phyloP scores from a whole-genome alignment of 2,329 filamentous ascomycete species.

The Fonsecaea multimorphosa region DNA sequence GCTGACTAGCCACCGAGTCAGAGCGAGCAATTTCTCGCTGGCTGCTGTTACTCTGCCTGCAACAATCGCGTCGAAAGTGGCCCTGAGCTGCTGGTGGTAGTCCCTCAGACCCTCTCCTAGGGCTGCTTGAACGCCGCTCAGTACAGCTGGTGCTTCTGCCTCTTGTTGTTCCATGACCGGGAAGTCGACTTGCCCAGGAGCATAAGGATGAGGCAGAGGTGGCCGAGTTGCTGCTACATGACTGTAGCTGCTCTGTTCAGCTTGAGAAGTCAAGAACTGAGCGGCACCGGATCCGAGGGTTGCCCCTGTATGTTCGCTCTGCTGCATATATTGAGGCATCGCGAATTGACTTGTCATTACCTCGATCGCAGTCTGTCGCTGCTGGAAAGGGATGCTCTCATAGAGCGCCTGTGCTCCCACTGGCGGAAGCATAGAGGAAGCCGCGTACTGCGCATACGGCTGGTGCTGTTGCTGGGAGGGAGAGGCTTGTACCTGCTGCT shows the following conservation, averaged over 20 bases:
- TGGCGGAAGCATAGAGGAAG: conserved; percentile 71
- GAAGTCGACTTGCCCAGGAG: conserved; percentile 59
- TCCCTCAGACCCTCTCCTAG: conserved; percentile 72
- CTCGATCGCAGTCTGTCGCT: conserved; percentile 75
- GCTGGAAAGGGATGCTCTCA: conserved; percentile 75
- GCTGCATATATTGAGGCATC: conserved; percentile 75
- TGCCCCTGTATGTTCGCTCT: conserved; percentile 68
- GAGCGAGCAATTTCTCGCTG: conserved; percentile 62
- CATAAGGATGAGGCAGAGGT: conserved; percentile 58
- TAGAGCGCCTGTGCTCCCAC: conserved; percentile 68
- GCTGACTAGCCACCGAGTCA: conserved; percentile 70
- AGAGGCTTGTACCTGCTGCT: conserved; percentile 41
- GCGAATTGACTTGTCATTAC: conserved; percentile 73
- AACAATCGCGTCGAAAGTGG: conserved; percentile 74
- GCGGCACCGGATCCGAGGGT: conserved; percentile 63
- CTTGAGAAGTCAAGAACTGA: conserved; percentile 70
- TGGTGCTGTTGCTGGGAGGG: conserved; percentile 62
- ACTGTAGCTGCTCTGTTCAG: conserved; percentile 64
- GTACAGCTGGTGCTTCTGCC: conserved; percentile 39
- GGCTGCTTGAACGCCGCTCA: conserved; percentile 53
- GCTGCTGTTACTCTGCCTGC: conserved; percentile 67
- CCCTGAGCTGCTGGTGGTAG: conserved; percentile 62
- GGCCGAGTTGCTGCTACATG: conserved; percentile 63
- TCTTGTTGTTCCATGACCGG: conserved; percentile 46
- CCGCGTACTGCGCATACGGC: conserved; percentile 61